Evolutionary conservation across 2,329 filamentous ascomycete genomes (phyloP).

Genomic region (Pestalotiopsis fici): DNA sequence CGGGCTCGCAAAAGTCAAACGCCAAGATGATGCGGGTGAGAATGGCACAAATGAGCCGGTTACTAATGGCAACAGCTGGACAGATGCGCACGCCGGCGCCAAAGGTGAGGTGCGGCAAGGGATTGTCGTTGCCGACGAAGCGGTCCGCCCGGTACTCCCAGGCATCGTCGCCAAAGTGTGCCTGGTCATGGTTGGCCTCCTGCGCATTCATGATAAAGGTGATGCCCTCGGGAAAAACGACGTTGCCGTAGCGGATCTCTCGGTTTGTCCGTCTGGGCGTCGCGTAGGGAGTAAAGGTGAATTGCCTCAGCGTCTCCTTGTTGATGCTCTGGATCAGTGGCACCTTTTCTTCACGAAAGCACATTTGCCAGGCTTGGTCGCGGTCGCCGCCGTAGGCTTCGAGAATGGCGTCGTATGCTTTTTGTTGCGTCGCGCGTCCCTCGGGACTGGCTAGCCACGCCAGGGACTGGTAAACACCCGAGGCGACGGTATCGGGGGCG

Average conservation of each 20-base stretch:
- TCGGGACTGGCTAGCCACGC: conserved; percentile 20
- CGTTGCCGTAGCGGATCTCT: conserved; percentile 16
- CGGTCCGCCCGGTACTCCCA: conserved; percentile 19
- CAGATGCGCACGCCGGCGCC: conserved; percentile 22
- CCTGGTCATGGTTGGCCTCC: conserved; percentile 20
- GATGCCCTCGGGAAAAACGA: conserved; percentile 20
- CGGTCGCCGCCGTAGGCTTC: conserved; percentile 19
- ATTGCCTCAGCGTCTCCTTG: conserved; percentile 23
- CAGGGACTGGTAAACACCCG: conserved; percentile 18
- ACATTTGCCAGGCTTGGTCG: conserved; percentile 20
- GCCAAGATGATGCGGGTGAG: conserved; percentile 17
- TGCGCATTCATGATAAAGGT: conserved; percentile 26
- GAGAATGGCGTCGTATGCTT: conserved; percentile 17
- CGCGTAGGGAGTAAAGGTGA: conserved; percentile 19
- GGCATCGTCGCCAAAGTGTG: conserved; percentile 21
- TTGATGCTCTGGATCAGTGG: conserved; percentile 20
- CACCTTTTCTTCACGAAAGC: conserved; percentile 23
- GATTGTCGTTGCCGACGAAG: conserved; percentile 16
- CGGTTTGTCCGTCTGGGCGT: conserved; percentile 16
- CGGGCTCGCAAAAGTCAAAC: conserved; percentile 16
- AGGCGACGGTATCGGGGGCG: conserved; percentile 23
- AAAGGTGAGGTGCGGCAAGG: conserved; percentile 21
- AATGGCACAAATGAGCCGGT: conserved; percentile 22
- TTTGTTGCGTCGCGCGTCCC: conserved; percentile 16
- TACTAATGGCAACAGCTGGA: conserved; percentile 22